These are phyloP conservation scores for Alternaria metachromatica DNA, from an alignment of 2,329 filamentous ascomycete species.

Conservation along the genomic window DNA sequence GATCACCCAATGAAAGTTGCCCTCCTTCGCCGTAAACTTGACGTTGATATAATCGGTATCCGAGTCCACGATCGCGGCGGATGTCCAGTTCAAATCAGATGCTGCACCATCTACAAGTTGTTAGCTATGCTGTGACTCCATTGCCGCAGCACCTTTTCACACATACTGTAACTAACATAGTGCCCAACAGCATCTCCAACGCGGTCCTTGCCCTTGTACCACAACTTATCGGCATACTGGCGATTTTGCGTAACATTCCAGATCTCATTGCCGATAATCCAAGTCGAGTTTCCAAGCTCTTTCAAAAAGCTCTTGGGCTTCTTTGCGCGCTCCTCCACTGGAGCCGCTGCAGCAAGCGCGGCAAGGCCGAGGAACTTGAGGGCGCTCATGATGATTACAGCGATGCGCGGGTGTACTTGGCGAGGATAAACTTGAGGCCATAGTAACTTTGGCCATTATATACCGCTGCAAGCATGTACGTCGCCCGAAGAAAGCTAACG, in stretches of 20 bases:
- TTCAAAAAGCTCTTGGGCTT: conserved; percentile 44
- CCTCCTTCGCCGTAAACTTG: conserved; percentile 55
- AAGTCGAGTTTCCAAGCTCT: conserved; percentile 42
- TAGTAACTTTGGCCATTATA: neutral
- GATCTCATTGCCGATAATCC: conserved; percentile 50
- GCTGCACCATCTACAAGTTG: conserved; percentile 53
- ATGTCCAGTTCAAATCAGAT: conserved; percentile 57
- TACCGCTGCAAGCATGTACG: neutral
- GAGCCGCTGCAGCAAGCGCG: conserved; percentile 24
- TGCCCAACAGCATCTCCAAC: conserved; percentile 52
- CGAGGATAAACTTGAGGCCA: neutral
- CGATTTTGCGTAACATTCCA: conserved; percentile 53
- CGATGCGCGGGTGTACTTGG: neutral
- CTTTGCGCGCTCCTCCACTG: conserved; percentile 26
- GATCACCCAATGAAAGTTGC: conserved; percentile 62
- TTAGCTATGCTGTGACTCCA: neutral
- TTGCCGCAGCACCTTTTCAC: neutral
- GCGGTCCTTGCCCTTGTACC: conserved; percentile 52
- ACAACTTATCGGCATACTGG: conserved; percentile 51
- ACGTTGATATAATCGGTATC: conserved; percentile 57
- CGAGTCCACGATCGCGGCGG: conserved; percentile 52
- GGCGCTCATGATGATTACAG: conserved; percentile 17
- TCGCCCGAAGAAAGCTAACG: neutral
- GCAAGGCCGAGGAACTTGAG: conserved; percentile 24
- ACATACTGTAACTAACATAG: conserved; percentile 55